A percentile compares a stretch with the other conserved stretches of the same genome.
These are phyloP conservation scores for Drosera capensis DNA, from an alignment of 148 eudicot genomes.

Conservation along the genomic window DNA sequence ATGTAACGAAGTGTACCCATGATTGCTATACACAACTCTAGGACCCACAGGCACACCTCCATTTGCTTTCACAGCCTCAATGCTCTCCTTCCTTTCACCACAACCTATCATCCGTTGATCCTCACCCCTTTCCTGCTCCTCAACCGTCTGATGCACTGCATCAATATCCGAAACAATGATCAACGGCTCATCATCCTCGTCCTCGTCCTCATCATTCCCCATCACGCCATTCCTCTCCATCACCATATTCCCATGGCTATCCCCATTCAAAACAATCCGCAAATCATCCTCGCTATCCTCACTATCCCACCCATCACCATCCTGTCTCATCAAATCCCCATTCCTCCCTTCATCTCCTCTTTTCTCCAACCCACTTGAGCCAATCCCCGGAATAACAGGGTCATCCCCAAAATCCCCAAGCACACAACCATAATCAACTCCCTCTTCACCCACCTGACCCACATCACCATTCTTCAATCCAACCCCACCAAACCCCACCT, in stretches of 20 bases:
- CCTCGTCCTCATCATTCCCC: conserved; percentile 44
- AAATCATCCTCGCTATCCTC: conserved; percentile 95
- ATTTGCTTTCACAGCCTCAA: conserved; percentile 33
- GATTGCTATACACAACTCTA: conserved; percentile 40
- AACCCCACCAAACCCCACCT: too few relatives aligned
- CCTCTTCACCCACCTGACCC: too few relatives aligned
- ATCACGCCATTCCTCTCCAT: conserved; percentile 29
- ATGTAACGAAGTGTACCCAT: conserved; percentile 62
- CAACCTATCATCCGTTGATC: conserved; percentile 26
- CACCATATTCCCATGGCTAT: conserved; percentile 28
- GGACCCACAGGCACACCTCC: conserved; percentile 27
- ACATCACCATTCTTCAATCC: too few relatives aligned
- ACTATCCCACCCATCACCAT: conserved; percentile 50
- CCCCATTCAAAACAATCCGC: conserved; percentile 77
- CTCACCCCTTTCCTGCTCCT: conserved; percentile 76
- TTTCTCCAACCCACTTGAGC: conserved; percentile 3
- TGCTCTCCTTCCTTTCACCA: conserved; percentile 39
- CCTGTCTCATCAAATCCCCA: background rate
- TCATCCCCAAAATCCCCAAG: conserved; percentile 17
- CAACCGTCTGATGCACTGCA: conserved; percentile 24
- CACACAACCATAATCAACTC: too few relatives aligned
- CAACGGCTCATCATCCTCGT: conserved; percentile 44
- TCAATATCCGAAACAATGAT: conserved; percentile 36
- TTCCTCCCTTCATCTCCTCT: conserved; percentile 2
- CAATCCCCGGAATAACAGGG: conserved; percentile 39